Conservation (phyloP, 768 basidiomycete genomes). For the Cyclocybe cylindracea region DNA sequence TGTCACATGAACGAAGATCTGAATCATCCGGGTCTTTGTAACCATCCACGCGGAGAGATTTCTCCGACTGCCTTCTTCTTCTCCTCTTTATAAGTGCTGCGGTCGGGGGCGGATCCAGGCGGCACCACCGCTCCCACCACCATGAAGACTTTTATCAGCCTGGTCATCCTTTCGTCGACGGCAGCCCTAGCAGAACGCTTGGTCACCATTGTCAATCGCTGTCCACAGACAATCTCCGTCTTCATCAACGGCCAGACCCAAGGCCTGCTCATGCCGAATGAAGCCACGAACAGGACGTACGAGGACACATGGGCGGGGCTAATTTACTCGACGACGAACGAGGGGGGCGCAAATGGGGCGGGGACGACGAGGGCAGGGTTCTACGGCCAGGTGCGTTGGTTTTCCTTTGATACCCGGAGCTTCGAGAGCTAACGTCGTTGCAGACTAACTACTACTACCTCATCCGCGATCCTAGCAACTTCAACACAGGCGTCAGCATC, state of each 20-base stretch:
- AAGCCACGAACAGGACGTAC: conserved; percentile 11
- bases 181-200: conserved; percentile 10
- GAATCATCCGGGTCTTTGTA: too few species aligned
- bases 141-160: not conserved
- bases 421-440: too few species aligned
- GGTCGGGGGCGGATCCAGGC: too few species aligned
- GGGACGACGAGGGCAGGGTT: conserved; percentile 25
- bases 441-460: conserved; percentile 19
- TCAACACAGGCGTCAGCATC: conserved; percentile 22
- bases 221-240: conserved; percentile 18
- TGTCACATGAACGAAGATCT: too few species aligned
- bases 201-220: conserved; percentile 21
- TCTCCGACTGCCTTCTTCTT: too few species aligned
- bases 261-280: conserved; percentile 13
- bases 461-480: conserved; percentile 12
- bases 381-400: conserved; percentile 19
- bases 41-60: too few species aligned
- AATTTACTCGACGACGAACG: conserved; percentile 26
- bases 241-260: conserved; percentile 22
- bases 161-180: conserved; percentile 1
- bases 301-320: conserved; percentile 21
- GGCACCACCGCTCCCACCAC: too few species aligned
- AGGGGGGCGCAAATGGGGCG: conserved; percentile 17
- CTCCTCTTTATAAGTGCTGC: too few species aligned
- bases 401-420: too few species aligned